phyloP scores from a whole-genome alignment of 129 eudicot genomes.

The Centrapalus pauciflorus region DNA sequence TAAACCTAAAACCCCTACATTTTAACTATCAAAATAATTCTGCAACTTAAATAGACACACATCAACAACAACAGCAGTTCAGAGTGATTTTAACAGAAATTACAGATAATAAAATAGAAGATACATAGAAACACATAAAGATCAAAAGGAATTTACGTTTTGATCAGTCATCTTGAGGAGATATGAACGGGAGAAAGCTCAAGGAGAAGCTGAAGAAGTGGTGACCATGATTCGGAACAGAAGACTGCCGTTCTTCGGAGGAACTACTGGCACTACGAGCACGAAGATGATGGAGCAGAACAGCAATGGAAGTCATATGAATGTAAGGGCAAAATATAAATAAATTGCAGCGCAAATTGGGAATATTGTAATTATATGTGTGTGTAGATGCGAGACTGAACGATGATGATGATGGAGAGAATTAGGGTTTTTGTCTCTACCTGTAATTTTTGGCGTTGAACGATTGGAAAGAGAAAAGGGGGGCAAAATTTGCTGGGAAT shows the following conservation, averaged over 20 bases:
- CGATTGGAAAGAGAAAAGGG: constrained; percentile 24
- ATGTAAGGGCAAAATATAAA: constrained; percentile 15
- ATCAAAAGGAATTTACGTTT: constrained; percentile 22
- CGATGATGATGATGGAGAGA: constrained; percentile 26
- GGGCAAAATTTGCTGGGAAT: constrained; percentile 6
- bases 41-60: background rate
- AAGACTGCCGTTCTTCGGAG: constrained; percentile 28
- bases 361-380: constrained; percentile 9
- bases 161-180: constrained; percentile 52
- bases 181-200: constrained; percentile 25
- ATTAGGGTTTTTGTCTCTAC: constrained; percentile 37
- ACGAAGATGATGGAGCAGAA: constrained; percentile 24
- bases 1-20: background rate
- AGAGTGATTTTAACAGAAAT: background rate
- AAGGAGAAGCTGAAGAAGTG: constrained; percentile 35
- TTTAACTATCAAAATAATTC: background rate
- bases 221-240: constrained; percentile 22
- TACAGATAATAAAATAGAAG: background rate
- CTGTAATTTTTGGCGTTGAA: constrained; percentile 15
- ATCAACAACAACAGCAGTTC: background rate
- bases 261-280: constrained; percentile 10
- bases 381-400: constrained; percentile 8
- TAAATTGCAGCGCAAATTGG: constrained; percentile 7
- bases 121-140: background rate
- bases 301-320: constrained; percentile 46